Evolutionary conservation across 371 early-diverging fungal genomes (phyloP).

Genomic region (Syncephalastrum monosporum): DNA sequence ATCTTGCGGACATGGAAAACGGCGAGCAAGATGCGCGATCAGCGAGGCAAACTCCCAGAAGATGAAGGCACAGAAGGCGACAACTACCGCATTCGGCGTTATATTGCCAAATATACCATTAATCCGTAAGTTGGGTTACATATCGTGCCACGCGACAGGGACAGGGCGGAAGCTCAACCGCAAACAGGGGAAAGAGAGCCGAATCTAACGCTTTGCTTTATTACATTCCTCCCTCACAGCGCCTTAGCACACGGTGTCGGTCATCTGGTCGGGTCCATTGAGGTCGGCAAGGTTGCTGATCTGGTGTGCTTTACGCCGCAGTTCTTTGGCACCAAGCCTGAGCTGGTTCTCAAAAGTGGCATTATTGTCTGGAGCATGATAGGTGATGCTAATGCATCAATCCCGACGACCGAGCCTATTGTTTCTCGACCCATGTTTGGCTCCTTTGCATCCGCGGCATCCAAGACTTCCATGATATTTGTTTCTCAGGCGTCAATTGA

Average conservation of each 20-base stretch:
- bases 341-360: conserved; percentile 85
- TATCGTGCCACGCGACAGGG: not conserved
- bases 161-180: not conserved
- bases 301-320: conserved; percentile 81
- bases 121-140: conserved; percentile 68
- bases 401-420: conserved; percentile 87
- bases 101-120: conserved; percentile 94
- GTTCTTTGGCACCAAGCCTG: conserved; percentile 88
- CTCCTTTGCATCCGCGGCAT: conserved; percentile 55
- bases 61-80: conserved; percentile 57
- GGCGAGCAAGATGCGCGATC: conserved; percentile 88
- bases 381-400: conserved; percentile 20
- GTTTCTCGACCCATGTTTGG: conserved; percentile 85
- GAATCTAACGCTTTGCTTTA: not conserved
- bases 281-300: conserved; percentile 91
- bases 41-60: conserved; percentile 67
- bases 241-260: conserved; percentile 88
- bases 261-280: conserved; percentile 89
- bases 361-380: conserved; percentile 79
- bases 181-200: not conserved
- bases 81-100: conserved; percentile 79
- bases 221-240: conserved; percentile 25
- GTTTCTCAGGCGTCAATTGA: conserved; percentile 76
- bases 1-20: conserved; percentile 90
- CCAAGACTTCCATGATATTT: conserved; percentile 68